These are phyloP conservation scores for Avena eriantha DNA, from an alignment of 176 grass and related monocot genomes.

Conservation along the genomic window DNA sequence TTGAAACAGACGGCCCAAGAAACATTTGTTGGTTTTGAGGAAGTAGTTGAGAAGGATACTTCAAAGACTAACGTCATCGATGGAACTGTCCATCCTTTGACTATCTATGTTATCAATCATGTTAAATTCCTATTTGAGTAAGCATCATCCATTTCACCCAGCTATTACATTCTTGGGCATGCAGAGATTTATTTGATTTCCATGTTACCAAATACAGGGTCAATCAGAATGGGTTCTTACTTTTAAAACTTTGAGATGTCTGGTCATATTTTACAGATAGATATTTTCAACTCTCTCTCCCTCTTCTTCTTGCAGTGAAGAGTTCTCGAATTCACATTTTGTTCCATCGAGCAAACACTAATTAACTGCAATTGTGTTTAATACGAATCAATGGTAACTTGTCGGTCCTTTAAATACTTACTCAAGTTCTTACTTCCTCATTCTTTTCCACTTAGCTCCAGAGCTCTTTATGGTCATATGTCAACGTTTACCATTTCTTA, in stretches of 20 bases:
- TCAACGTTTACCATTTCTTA: slow-evolving; percentile 28
- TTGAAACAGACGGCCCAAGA: slow-evolving; percentile 85
- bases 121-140: slow-evolving; percentile 98
- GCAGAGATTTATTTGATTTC: background rate
- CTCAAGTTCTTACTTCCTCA: background rate
- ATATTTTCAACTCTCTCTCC: slow-evolving; percentile 24
- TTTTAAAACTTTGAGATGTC: background rate
- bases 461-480: slow-evolving; percentile 22
- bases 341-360: slow-evolving; percentile 2
- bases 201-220: slow-evolving; percentile 9
- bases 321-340: background rate
- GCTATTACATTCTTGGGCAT: slow-evolving; percentile 22
- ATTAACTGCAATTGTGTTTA: slow-evolving; percentile 21
- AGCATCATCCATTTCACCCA: slow-evolving; percentile 38
- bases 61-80: slow-evolving; percentile 86
- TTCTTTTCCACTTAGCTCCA: background rate
- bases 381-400: background rate
- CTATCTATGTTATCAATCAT: slow-evolving; percentile 92
- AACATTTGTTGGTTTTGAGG: slow-evolving; percentile 89
- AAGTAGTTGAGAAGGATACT: slow-evolving; percentile 87
- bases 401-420: background rate
- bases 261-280: background rate
- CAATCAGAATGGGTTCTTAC: slow-evolving; percentile 13
- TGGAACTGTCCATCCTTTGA: slow-evolving; percentile 97
- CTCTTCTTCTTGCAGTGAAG: background rate